Percentiles rank a stretch among this genome's conserved stretches.
phyloP scores from a whole-genome alignment of 768 basidiomycete genomes.

The Gyrodon lividus region DNA sequence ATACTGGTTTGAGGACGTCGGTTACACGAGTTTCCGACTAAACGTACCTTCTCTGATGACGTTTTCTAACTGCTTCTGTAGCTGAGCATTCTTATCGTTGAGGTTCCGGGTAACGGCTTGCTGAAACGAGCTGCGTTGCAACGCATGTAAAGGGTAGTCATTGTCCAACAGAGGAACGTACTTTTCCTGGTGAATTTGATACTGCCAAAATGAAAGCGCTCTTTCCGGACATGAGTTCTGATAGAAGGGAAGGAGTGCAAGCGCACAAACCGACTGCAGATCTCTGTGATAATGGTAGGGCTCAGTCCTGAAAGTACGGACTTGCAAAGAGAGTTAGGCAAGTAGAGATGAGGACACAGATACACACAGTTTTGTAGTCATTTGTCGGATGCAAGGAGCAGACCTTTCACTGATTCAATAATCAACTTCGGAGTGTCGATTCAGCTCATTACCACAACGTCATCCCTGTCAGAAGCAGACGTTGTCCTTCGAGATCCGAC shows the following conservation, averaged over 20 bases:
- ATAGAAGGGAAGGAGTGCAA: background rate
- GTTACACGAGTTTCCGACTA: background rate
- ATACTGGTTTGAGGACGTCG: background rate
- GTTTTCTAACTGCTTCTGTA: constrained; percentile 84
- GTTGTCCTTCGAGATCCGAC: background rate
- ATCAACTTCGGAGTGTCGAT: background rate
- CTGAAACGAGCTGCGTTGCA: constrained; percentile 56
- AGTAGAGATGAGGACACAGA: constrained; percentile 17
- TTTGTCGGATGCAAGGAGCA: constrained; percentile 84
- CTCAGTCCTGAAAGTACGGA: constrained; percentile 82
- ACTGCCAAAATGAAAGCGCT: constrained; percentile 89
- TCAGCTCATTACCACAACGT: constrained; percentile 52
- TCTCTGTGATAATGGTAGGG: constrained; percentile 75
- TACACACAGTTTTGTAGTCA: constrained; percentile 85
- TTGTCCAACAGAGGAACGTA: constrained; percentile 26
- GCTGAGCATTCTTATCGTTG: constrained; percentile 77
- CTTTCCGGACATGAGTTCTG: constrained; percentile 34
- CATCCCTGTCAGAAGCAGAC: constrained; percentile 34
- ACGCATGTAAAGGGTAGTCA: background rate
- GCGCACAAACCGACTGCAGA: constrained; percentile 64
- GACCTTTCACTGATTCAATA: constrained; percentile 43
- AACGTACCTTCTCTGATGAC: constrained; percentile 76
- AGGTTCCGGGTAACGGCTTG: constrained; percentile 79
- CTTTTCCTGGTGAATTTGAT: constrained; percentile 87
- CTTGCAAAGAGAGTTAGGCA: constrained; percentile 37